phyloP scores from a whole-genome alignment of 176 grass and related monocot genomes.

The Lolium rigidum region DNA sequence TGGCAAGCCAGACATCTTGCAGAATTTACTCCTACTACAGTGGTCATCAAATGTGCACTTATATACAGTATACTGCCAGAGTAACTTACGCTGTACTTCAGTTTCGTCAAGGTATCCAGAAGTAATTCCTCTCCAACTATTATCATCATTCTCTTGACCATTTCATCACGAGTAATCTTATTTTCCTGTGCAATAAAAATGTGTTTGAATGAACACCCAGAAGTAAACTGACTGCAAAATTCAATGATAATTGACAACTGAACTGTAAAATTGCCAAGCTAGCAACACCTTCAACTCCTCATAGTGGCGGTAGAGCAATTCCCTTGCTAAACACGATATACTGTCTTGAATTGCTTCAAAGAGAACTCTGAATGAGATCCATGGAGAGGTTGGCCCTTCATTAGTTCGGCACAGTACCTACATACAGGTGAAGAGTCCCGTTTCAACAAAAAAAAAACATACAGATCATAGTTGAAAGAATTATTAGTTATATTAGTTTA shows the following conservation, averaged over 20 bases:
- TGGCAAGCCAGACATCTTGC: neutral
- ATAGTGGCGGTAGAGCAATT: conserved; percentile 63
- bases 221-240: conserved; percentile 17
- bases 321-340: conserved; percentile 49
- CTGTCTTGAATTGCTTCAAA: conserved; percentile 53
- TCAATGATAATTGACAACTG: neutral
- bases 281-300: conserved; percentile 57
- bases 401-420: conserved; percentile 39
- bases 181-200: conserved; percentile 47
- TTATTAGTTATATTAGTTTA: neutral
- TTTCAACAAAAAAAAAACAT: too few relatives aligned
- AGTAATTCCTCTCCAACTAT: conserved; percentile 59
- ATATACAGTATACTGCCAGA: neutral
- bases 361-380: conserved; percentile 51
- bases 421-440: neutral
- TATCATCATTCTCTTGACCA: conserved; percentile 62
- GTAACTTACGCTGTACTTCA: conserved; percentile 53
- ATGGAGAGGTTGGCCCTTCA: conserved; percentile 62
- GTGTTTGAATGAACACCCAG: conserved; percentile 9
- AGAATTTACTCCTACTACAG: neutral
- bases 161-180: conserved; percentile 57
- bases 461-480: neutral
- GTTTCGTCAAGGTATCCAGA: conserved; percentile 41
- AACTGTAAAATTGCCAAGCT: neutral
- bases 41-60: neutral